These are phyloP conservation scores for Globisporangium barbulae DNA, from an alignment of 352 stramenopile genomes.

Conservation along the genomic window DNA sequence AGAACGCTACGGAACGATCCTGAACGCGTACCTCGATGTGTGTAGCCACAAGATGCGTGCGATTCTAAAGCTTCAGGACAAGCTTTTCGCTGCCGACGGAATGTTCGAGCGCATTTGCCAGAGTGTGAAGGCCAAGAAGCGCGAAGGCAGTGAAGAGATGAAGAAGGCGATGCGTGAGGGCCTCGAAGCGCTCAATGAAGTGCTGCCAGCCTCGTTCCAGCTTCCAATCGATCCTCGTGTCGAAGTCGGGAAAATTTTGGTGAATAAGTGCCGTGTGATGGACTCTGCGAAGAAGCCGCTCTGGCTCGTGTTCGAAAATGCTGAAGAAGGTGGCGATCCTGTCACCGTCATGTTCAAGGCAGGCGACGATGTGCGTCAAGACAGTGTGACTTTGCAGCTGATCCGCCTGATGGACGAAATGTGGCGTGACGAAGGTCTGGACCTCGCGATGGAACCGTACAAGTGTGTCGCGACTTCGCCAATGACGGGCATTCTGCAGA, in stretches of 20 bases:
- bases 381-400: conserved; percentile 92
- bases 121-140: conserved; percentile 82
- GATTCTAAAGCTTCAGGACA: conserved; percentile 90
- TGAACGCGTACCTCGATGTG: conserved; percentile 83
- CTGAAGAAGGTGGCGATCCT: conserved; percentile 69
- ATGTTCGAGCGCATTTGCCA: conserved; percentile 85
- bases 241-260: conserved; percentile 80
- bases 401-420: conserved; percentile 92
- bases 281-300: conserved; percentile 88
- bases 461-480: conserved; percentile 88
- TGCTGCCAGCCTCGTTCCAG: conserved; percentile 85
- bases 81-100: conserved; percentile 71
- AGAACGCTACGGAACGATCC: conserved; percentile 75
- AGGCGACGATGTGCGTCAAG: conserved; percentile 94
- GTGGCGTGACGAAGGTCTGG: conserved; percentile 89
- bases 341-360: conserved; percentile 93
- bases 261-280: conserved; percentile 89
- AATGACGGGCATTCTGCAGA: conserved; percentile 90
- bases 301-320: conserved; percentile 89
- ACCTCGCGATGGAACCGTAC: conserved; percentile 92
- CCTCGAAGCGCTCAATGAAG: conserved; percentile 78
- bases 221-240: conserved; percentile 82
- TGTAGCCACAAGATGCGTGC: conserved; percentile 90
- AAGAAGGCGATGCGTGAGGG: conserved; percentile 78
- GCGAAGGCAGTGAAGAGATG: conserved; percentile 75